Conservation (phyloP, 768 basidiomycete species). For the Pilatotrama ljubarskyi region DNA sequence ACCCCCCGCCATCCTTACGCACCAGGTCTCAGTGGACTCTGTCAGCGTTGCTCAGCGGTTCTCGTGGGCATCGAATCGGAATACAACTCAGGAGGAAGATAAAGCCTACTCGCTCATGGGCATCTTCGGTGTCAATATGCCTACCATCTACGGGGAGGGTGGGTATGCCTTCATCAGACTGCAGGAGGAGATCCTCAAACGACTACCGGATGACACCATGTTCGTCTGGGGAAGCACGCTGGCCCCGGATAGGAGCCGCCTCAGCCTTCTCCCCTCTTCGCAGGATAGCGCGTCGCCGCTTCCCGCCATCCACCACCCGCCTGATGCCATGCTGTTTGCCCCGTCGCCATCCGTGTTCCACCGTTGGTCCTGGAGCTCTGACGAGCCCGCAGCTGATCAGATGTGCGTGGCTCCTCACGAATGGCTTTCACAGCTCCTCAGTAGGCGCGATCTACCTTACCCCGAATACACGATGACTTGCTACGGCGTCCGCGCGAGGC, state of each 20-base stretch:
- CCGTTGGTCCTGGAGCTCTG: neutral
- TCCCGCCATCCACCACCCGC: neutral
- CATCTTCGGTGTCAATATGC: neutral
- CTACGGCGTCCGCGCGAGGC: neutral
- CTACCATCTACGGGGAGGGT: neutral
- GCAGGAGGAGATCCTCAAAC: constrained; percentile 1
- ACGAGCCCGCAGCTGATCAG: neutral
- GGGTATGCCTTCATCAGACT: neutral
- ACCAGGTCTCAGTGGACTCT: neutral
- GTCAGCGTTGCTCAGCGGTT: neutral
- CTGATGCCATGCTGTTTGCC: neutral
- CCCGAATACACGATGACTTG: neutral
- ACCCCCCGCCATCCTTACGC: neutral
- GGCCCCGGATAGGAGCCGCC: neutral
- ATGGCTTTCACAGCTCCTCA: neutral
- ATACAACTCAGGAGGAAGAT: neutral
- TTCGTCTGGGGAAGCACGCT: neutral
- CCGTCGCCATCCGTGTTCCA: neutral
- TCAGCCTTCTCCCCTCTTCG: neutral
- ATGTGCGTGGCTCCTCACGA: neutral
- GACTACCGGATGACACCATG: neutral
- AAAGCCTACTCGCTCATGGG: neutral
- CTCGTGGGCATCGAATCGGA: neutral
- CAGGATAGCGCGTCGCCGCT: neutral
- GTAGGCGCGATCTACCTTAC: neutral